Evolutionary conservation across 345 rosid genomes (phyloP).

Genomic region (Gossypium sturtianum): DNA sequence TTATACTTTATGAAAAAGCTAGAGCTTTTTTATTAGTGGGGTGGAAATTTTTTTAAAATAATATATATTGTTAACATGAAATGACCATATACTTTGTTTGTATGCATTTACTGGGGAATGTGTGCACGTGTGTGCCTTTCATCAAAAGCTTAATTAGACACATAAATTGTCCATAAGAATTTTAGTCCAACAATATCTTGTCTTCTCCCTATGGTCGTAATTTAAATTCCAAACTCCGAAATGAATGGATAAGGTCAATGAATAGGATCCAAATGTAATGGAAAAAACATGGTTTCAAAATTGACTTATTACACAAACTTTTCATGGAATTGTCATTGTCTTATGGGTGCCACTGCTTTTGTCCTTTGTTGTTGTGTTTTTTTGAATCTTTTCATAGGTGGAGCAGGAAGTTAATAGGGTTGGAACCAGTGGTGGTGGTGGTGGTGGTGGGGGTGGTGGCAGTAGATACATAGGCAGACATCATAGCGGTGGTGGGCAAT

Average conservation of each 20-base stretch:
- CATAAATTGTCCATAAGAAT: background rate
- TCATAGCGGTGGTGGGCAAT: constrained; percentile 39
- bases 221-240: background rate
- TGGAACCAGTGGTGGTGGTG: constrained; percentile 19
- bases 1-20: background rate
- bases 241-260: background rate
- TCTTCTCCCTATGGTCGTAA: background rate
- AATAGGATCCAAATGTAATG: background rate
- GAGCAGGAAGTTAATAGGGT: constrained; percentile 25
- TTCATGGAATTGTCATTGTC: constrained; percentile 1
- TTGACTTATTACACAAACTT: background rate
- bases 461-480: constrained; percentile 29
- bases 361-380: background rate
- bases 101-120: background rate
- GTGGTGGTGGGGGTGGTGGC: constrained; percentile 13
- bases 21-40: background rate
- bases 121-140: background rate
- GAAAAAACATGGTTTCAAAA: background rate
- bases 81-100: constrained; percentile 9
- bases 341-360: background rate
- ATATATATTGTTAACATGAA: background rate
- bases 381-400: constrained; percentile 17
- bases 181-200: background rate
- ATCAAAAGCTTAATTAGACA: background rate
- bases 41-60: background rate